phyloP scores from a whole-genome alignment of 192 early-diverging fungal genomes.

The Dimargaris verticillata region DNA sequence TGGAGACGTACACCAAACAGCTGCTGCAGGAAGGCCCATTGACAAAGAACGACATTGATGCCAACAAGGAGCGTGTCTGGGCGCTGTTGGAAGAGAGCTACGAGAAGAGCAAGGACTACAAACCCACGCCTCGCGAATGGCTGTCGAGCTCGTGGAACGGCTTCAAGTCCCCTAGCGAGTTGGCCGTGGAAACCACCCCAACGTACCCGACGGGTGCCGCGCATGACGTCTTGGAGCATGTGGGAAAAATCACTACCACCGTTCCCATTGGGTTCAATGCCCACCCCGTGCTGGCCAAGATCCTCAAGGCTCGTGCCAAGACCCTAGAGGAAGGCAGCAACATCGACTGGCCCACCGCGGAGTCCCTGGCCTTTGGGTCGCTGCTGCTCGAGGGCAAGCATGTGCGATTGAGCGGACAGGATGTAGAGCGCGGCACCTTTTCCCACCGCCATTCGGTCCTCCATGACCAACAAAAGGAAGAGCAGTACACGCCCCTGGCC shows the following conservation, averaged over 20 bases:
- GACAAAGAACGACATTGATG: slow-evolving; percentile 63
- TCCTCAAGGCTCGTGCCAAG: slow-evolving; percentile 74
- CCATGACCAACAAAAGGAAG: slow-evolving; percentile 85
- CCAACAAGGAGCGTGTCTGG: slow-evolving; percentile 86
- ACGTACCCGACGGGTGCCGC: slow-evolving; percentile 54
- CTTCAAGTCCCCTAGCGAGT: slow-evolving; percentile 61
- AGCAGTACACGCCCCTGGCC: slow-evolving; percentile 67
- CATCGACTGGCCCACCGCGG: slow-evolving; percentile 94
- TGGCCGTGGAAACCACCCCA: slow-evolving; percentile 47
- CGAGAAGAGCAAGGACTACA: slow-evolving; percentile 73
- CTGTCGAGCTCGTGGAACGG: slow-evolving; percentile 86
- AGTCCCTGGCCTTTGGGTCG: slow-evolving; percentile 81
- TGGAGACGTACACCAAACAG: slow-evolving; percentile 73
- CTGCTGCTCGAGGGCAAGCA: slow-evolving; percentile 85
- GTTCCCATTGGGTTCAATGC: slow-evolving; percentile 70
- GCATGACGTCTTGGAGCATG: slow-evolving; percentile 53
- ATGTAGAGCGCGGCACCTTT: slow-evolving; percentile 98
- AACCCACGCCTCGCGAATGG: slow-evolving; percentile 83
- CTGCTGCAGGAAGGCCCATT: slow-evolving; percentile 72
- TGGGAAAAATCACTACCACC: slow-evolving; percentile 67
- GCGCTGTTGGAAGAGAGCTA: slow-evolving; percentile 84
- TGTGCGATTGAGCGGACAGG: slow-evolving; percentile 87
- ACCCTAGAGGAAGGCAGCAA: slow-evolving; percentile 53
- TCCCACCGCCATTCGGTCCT: slow-evolving; percentile 95
- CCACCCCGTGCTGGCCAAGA: slow-evolving; percentile 72